phyloP scores from a whole-genome alignment of 192 early-diverging fungal species.

The Backusella liffmaniae region DNA sequence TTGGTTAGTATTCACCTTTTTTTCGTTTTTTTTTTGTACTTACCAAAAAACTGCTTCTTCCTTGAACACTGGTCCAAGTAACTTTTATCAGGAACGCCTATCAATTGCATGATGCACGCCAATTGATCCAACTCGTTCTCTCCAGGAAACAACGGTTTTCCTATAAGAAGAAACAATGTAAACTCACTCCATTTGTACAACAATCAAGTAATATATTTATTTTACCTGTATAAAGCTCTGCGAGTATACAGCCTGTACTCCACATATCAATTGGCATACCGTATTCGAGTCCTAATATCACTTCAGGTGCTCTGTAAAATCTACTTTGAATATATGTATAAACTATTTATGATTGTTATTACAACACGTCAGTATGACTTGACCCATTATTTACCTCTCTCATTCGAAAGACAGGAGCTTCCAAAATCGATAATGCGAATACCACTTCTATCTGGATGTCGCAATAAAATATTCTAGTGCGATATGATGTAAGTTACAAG shows the following conservation, averaged over 20 bases:
- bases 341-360: conserved; percentile 55
- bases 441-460: conserved; percentile 59
- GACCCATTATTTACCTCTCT: conserved; percentile 42
- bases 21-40: conserved; percentile 11
- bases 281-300: conserved; percentile 82
- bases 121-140: conserved; percentile 97
- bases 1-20: conserved; percentile 7
- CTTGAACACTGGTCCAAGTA: conserved; percentile 75
- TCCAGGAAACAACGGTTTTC: conserved; percentile 92
- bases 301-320: conserved; percentile 96
- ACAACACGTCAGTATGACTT: neutral
- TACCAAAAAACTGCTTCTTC: conserved; percentile 86
- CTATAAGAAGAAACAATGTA: conserved; percentile 1
- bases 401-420: conserved; percentile 86
- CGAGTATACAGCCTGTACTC: conserved; percentile 93
- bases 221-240: conserved; percentile 77
- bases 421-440: conserved; percentile 99
- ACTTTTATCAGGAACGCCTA: conserved; percentile 73
- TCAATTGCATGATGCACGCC: conserved; percentile 90
- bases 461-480: conserved; percentile 76
- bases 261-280: conserved; percentile 95
- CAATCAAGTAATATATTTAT: neutral
- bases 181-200: neutral
- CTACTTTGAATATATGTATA: conserved; percentile 97
- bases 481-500: neutral